Conservation (phyloP, 2,329 filamentous ascomycete species). For the Tolypocladium amazonense region DNA sequence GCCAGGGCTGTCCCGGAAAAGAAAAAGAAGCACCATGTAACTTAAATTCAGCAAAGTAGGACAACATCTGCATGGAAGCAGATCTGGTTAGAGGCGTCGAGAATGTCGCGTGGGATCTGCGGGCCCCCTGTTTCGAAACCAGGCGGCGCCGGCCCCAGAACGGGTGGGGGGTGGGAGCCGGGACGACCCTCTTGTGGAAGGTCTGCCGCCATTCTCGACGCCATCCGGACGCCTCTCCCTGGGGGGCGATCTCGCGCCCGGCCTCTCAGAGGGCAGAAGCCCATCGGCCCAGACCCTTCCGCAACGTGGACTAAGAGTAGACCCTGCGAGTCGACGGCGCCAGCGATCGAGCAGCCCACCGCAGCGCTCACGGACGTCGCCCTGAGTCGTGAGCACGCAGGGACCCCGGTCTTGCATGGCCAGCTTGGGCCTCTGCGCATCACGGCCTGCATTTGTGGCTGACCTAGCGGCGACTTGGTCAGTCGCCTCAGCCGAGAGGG, state of each 20-base stretch:
- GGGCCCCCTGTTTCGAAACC: neutral
- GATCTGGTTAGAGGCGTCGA: neutral
- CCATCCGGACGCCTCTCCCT: neutral
- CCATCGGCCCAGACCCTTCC: neutral
- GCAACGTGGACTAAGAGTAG: neutral
- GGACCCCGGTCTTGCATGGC: neutral
- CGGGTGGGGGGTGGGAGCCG: neutral
- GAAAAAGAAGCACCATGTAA: neutral
- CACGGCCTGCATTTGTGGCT: neutral
- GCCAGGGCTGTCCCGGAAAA: neutral
- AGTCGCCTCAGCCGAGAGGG: too few relatives aligned
- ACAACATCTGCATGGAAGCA: neutral
- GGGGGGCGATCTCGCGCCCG: too few relatives aligned
- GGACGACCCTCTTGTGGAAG: neutral
- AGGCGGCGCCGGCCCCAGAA: neutral
- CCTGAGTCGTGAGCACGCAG: neutral
- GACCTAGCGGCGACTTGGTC: too few relatives aligned
- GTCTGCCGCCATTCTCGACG: neutral
- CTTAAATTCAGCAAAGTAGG: neutral
- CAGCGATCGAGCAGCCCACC: neutral
- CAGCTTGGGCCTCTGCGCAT: neutral
- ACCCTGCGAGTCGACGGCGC: neutral
- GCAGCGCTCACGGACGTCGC: neutral
- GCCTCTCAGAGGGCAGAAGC: neutral
- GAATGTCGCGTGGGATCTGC: neutral